phyloP scores from a whole-genome alignment of 768 basidiomycete genomes.

The Lactifluus rugatus region DNA sequence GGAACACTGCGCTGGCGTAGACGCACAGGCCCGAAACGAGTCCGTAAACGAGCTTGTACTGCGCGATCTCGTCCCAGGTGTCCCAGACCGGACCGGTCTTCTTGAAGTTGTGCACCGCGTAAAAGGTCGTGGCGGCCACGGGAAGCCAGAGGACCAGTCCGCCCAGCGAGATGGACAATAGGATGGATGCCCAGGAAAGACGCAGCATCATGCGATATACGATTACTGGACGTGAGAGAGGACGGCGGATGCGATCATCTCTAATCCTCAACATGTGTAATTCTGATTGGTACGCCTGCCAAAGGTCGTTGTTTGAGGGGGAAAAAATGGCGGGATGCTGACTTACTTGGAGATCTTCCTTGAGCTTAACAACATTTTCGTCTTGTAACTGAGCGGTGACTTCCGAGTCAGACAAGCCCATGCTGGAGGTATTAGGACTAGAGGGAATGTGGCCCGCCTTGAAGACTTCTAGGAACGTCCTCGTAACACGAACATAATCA shows the following conservation, averaged over 20 bases:
- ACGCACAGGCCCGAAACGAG: slow-evolving; percentile 63
- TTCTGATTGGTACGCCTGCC: slow-evolving; percentile 69
- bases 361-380: slow-evolving; percentile 23
- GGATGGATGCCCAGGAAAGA: slow-evolving; percentile 48
- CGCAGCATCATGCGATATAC: slow-evolving; percentile 58
- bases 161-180: slow-evolving; percentile 58
- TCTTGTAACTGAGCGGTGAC: slow-evolving; percentile 19
- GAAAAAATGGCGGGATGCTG: neutral
- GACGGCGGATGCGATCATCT: slow-evolving; percentile 74
- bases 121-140: slow-evolving; percentile 59
- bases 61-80: slow-evolving; percentile 84
- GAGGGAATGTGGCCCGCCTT: slow-evolving; percentile 29
- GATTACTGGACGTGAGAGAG: slow-evolving; percentile 45
- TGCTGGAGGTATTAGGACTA: slow-evolving; percentile 22
- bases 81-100: slow-evolving; percentile 76
- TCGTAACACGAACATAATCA: slow-evolving; percentile 68
- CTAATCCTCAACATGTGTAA: slow-evolving; percentile 62
- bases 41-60: slow-evolving; percentile 81
- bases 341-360: slow-evolving; percentile 50
- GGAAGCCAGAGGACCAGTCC: slow-evolving; percentile 80
- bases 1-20: slow-evolving; percentile 42
- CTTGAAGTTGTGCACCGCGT: slow-evolving; percentile 66
- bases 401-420: slow-evolving; percentile 18
- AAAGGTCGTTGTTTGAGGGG: neutral
- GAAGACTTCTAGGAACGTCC: slow-evolving; percentile 70